Conservation (phyloP, 176 grass and related monocot species). For the Phragmites australis region DNA sequence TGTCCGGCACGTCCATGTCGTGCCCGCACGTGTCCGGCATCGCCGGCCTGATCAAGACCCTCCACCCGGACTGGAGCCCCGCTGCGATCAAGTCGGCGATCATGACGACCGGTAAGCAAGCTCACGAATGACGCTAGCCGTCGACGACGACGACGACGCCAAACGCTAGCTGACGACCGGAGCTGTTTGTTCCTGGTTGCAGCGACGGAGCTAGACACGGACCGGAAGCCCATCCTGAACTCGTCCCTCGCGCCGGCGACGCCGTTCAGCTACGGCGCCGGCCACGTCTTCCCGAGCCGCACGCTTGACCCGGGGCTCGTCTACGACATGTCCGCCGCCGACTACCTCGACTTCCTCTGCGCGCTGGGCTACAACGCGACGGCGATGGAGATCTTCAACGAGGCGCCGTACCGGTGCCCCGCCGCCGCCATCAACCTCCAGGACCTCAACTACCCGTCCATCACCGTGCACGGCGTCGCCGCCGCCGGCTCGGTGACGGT, state of each 20-base stretch:
- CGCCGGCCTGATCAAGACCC: constrained; percentile 56
- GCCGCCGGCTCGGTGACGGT: constrained; percentile 1
- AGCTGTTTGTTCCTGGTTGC: background rate
- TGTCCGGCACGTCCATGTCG: constrained; percentile 82
- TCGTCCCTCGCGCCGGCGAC: constrained; percentile 43
- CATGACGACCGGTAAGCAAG: constrained; percentile 57
- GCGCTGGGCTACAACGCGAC: constrained; percentile 56
- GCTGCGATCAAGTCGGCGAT: constrained; percentile 69
- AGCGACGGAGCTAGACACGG: constrained; percentile 53
- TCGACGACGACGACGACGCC: background rate
- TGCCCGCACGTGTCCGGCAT: constrained; percentile 71
- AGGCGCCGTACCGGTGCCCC: constrained; percentile 48
- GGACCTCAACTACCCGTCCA: constrained; percentile 74
- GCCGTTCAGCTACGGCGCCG: constrained; percentile 68
- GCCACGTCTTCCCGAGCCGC: constrained; percentile 50
- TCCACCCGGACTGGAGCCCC: constrained; percentile 73
- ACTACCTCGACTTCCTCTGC: constrained; percentile 83
- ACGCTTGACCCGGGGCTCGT: constrained; percentile 77
- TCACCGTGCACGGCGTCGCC: constrained; percentile 43
- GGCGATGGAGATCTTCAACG: constrained; percentile 33
- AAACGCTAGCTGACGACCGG: background rate
- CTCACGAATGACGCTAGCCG: background rate
- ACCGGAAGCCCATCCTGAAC: constrained; percentile 27
- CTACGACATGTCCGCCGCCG: constrained; percentile 49
- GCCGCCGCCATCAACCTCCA: background rate